Base-by-base conservation (phyloP, 805 yeast species). In the Debaryomyces tyrocola region DNA sequence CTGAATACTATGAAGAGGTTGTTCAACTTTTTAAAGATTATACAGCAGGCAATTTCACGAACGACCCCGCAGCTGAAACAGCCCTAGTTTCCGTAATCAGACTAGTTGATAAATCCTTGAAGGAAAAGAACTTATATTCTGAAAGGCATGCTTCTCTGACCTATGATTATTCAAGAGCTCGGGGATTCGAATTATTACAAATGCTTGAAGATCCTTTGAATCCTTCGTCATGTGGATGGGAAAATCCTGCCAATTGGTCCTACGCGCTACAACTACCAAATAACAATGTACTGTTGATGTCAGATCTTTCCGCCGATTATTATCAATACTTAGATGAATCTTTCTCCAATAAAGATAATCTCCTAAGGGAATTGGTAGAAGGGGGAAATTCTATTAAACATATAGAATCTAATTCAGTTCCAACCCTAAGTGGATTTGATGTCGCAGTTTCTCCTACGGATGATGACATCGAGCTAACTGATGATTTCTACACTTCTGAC, bases 201-300 rank as follows among this genome's bases (percentile, higher is more conserved):
- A 45, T 43, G 12, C 47, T 83, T 6, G 59, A 62, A 20, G 37
- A 36, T 11, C 18, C 34, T 10, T 15, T 21, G 4, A 24, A 39
- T 6, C 56, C 70, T 12, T 63, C 62, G 3, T 62, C 40, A 34
- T 41, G 53, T 56, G 55, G 53, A 2, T 56, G 54, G 27, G 71
- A 66, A 24, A 81, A 83, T 53, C 90, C 90, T 5, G 58, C 70
- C 1, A 70, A 63, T 20, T 80, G 81, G 79, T 73, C 80, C 39
- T 69, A 67, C 31, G 64, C 74, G 2, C 60, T 79, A 11, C 66
- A 70, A 12, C 60, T 77, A 12, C 83, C 87, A 1, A 55, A 59
- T 1, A 64, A 71, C 12, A 69, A 69, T 0, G 62, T 75, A 1
- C 76, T 82, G 4, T 48, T 56, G 3, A 74, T 71, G 52, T 63